These are phyloP conservation scores for Lathyrus oleraceus DNA, from an alignment of 306 rosid genomes.

Conservation along the genomic window DNA sequence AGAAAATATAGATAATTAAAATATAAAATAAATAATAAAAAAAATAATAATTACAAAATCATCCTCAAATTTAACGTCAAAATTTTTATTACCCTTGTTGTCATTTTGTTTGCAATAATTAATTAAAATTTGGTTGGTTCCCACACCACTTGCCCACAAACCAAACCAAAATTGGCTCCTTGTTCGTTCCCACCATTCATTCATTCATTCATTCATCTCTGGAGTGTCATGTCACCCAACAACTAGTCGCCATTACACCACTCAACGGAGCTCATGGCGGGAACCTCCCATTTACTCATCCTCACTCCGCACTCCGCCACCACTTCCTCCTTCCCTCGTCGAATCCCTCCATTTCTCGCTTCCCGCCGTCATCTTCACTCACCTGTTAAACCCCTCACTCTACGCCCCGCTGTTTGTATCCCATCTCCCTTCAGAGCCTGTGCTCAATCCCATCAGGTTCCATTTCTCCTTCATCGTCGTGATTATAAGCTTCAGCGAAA, in stretches of 20 bases:
- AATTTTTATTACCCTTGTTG: too few species aligned
- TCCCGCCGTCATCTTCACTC: constrained; percentile 2
- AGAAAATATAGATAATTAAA: too few species aligned
- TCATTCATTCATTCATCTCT: neutral
- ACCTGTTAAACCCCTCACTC: constrained; percentile 11
- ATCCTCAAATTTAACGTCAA: too few species aligned
- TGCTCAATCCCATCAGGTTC: constrained; percentile 62
- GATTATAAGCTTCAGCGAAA: neutral
- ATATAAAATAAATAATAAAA: too few species aligned
- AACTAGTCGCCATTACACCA: neutral
- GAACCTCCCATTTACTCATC: constrained; percentile 47
- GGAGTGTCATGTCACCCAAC: neutral
- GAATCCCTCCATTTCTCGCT: neutral
- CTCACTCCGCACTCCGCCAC: constrained; percentile 44
- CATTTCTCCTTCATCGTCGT: constrained; percentile 16
- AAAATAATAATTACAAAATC: too few species aligned
- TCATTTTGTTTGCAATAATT: neutral
- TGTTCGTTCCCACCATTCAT: neutral
- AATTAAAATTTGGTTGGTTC: neutral
- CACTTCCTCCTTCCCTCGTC: constrained; percentile 30
- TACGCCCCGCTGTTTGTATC: constrained; percentile 27
- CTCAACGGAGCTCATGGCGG: constrained; percentile 51
- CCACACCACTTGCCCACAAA: constrained; percentile 7
- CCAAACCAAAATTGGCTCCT: neutral
- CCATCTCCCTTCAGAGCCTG: constrained; percentile 44